Evolutionary conservation across 2,329 filamentous ascomycete species (phyloP).

Genomic region (Ceratocystis eucalypticola): DNA sequence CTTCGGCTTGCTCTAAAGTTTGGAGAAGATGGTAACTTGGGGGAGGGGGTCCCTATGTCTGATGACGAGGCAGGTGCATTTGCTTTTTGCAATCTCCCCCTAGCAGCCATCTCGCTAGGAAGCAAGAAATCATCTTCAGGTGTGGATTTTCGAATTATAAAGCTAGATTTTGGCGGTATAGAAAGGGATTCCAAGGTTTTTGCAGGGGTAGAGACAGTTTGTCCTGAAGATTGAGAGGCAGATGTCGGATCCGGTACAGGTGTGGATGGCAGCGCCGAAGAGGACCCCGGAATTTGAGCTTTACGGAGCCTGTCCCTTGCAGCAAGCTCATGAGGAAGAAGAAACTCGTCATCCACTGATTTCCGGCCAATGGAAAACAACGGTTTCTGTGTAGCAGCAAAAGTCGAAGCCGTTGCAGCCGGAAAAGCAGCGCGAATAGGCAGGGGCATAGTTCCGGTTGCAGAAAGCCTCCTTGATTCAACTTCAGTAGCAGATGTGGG

Average conservation of each 20-base stretch:
- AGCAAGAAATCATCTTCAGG: slow-evolving; percentile 10
- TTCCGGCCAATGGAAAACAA: neutral
- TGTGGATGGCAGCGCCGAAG: neutral
- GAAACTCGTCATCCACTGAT: slow-evolving; percentile 4
- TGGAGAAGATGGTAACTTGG: neutral
- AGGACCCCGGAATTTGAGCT: neutral
- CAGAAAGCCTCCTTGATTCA: slow-evolving; percentile 1
- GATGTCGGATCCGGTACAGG: neutral
- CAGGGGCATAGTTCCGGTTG: neutral
- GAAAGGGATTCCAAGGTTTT: neutral
- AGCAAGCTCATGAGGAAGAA: slow-evolving; percentile 2
- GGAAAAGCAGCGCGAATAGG: neutral
- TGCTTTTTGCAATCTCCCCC: neutral
- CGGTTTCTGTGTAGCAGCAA: neutral
- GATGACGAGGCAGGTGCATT: neutral
- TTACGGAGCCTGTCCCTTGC: slow-evolving; percentile 1
- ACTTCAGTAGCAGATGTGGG: neutral
- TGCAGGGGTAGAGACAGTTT: neutral
- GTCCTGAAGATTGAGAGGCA: neutral
- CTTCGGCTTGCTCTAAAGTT: neutral
- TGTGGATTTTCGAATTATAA: slow-evolving; percentile 10
- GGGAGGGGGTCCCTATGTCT: neutral
- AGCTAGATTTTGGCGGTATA: neutral
- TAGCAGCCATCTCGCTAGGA: slow-evolving; percentile 8
- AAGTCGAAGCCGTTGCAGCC: neutral